Conservation (phyloP, 2,329 filamentous ascomycete genomes). For the Fusarium sp. region DNA sequence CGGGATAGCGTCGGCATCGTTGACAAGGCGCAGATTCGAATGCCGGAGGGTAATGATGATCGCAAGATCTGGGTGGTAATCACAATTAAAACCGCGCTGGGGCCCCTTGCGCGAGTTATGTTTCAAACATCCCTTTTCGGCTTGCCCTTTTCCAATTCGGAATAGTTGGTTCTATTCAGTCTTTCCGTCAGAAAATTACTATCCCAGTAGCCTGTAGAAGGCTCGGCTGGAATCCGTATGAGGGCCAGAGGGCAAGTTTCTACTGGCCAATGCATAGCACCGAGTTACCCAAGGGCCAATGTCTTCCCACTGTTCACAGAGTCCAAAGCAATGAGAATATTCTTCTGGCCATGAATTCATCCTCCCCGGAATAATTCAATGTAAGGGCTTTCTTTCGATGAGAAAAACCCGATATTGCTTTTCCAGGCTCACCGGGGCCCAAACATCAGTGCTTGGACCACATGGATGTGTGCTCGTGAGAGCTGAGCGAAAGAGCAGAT, state of each 20-base stretch:
- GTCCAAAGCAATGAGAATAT: not conserved
- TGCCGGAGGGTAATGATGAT: constrained; percentile 30
- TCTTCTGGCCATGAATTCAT: not conserved
- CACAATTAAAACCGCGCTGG: constrained; percentile 32
- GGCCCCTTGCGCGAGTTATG: constrained; percentile 31
- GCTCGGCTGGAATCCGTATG: constrained; percentile 27
- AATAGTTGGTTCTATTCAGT: constrained; percentile 26
- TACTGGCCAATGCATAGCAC: not conserved
- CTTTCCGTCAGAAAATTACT: constrained; percentile 5
- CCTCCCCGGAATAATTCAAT: no score
- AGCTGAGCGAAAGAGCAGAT: constrained; percentile 15
- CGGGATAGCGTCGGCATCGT: constrained; percentile 32
- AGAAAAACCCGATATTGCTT: not conserved
- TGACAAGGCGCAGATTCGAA: constrained; percentile 16
- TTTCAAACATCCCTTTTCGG: constrained; percentile 39
- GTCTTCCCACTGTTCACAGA: not conserved
- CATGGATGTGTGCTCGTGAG: not conserved
- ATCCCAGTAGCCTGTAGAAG: constrained; percentile 12
- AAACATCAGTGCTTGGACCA: not conserved
- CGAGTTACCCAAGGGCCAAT: not conserved
- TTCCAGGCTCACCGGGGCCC: not conserved
- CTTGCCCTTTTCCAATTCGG: constrained; percentile 25
- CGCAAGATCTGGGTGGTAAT: constrained; percentile 34
- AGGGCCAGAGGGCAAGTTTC: not conserved
- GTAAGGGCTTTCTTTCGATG: not conserved